Conservation (phyloP, 352 stramenopile species). For the Phytophthora litchii region DNA sequence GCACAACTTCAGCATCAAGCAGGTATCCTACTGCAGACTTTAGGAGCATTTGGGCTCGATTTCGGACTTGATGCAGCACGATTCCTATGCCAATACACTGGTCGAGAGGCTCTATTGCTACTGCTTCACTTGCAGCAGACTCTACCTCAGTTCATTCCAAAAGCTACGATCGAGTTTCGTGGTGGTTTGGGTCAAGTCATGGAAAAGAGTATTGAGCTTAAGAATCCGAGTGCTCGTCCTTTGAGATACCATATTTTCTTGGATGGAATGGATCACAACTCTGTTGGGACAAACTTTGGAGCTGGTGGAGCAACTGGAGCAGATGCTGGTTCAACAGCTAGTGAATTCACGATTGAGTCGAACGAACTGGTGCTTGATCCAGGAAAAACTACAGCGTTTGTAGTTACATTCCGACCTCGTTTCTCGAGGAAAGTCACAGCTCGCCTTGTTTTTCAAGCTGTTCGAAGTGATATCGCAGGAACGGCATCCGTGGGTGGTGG, state of each 20-base stretch:
- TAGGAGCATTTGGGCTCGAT: conserved; percentile 75
- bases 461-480: conserved; percentile 44
- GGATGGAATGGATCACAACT: conserved; percentile 42
- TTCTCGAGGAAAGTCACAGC: conserved; percentile 89
- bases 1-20: conserved; percentile 68
- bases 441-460: conserved; percentile 88
- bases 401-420: conserved; percentile 80
- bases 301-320: background rate
- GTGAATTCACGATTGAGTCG: conserved; percentile 79
- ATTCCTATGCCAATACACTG: conserved; percentile 65
- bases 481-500: conserved; percentile 22
- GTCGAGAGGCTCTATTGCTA: conserved; percentile 81
- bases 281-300: background rate
- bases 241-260: conserved; percentile 92
- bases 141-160: conserved; percentile 92
- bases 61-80: conserved; percentile 68
- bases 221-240: conserved; percentile 84
- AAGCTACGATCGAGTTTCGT: conserved; percentile 93
- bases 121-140: conserved; percentile 92
- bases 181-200: conserved; percentile 86
- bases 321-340: conserved; percentile 9
- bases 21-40: conserved; percentile 55
- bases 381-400: conserved; percentile 70
- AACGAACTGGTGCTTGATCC: conserved; percentile 80
- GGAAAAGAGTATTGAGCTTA: conserved; percentile 94